Percentiles rank a stretch among this genome's conserved stretches.
Conservation (phyloP, 176 grass and related monocot species). For the Dactylis glomerata region DNA sequence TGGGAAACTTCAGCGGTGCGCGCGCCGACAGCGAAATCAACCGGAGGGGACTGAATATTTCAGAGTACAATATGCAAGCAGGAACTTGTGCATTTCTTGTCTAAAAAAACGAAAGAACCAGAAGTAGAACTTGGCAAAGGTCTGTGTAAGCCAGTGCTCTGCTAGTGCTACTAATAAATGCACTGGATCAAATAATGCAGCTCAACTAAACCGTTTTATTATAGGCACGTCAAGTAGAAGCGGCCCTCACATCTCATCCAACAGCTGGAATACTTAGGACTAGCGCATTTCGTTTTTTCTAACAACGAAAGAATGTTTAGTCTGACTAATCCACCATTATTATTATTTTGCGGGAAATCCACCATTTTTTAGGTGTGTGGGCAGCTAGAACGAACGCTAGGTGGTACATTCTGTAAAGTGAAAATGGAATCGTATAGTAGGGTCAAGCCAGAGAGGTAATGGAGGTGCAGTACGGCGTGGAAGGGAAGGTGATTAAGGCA, state of each 20-base stretch:
- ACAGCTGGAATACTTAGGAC: constrained; percentile 21
- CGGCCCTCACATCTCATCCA: constrained; percentile 15
- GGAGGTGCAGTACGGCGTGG: not conserved
- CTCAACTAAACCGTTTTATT: constrained; percentile 7
- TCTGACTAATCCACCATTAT: not conserved
- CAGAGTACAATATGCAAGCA: not conserved
- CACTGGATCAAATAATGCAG: constrained; percentile 18
- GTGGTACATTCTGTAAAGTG: not conserved
- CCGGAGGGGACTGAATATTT: not conserved
- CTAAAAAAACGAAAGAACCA: not conserved
- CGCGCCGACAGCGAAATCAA: constrained; percentile 8
- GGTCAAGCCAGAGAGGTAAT: not conserved
- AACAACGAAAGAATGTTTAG: not conserved
- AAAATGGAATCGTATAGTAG: not conserved
- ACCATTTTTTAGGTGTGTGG: not conserved
- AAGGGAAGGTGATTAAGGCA: not conserved
- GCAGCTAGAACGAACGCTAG: not conserved
- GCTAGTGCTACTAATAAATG: not conserved
- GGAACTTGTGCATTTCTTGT: not conserved
- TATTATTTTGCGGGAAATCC: too few species aligned
- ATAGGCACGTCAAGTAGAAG: constrained; percentile 21
- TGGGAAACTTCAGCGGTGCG: not conserved
- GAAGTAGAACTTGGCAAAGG: not conserved
- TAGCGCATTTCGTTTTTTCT: not conserved
- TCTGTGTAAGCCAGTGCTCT: not conserved